Base-by-base conservation (phyloP, 2,329 filamentous ascomycete species). In the Fusarium cicatricum region DNA sequence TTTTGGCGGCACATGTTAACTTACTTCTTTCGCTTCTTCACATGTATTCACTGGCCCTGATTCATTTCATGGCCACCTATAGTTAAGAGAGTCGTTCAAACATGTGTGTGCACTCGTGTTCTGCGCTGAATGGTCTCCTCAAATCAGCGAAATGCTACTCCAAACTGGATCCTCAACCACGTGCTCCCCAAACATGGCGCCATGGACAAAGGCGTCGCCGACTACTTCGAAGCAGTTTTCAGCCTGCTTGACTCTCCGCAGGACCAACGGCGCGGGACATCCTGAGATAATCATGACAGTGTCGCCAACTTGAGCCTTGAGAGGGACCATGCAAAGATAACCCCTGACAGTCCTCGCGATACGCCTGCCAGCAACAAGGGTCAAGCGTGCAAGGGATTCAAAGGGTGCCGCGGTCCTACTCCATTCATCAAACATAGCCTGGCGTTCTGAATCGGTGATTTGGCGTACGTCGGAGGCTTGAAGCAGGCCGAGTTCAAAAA, bases 121-220 rank as follows among this genome's bases (percentile, higher is more conserved):
- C 21, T 26, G 23, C 9, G 9, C 23, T 26, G 23, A 2, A 7
- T 19, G 10, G 8, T 10, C 5, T 16, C 15, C 32, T 38, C 19
- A 38, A 49, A 40, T 33, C 15, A 67, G 32, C 14, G 45, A 44
- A 36, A 61, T 57, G 26, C 60, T 51, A 43, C 55, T 52, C 54
- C 43, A 67, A 12, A 45, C 29, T 21, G 40, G 50, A 11, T 62
- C 37, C 28, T 41, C 34, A 11, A 37, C 49, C 16, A 60, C 19
- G 29, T 57, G 52, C 15, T 66, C 64, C 11, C 53, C 59, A 43
- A 66, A 60, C 53, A 66, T 66, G 15, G 52, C 51, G 6, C 58
- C 58, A 14, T 60, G 59, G 7, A 64, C 49, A 15, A 62, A 64
- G 2, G 46, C 46, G 45, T 62, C 55, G 1, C 62, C 59, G 5